Evolutionary conservation across 192 early-diverging fungal species (phyloP).

Genomic region (Chytriomyces sp.): DNA sequence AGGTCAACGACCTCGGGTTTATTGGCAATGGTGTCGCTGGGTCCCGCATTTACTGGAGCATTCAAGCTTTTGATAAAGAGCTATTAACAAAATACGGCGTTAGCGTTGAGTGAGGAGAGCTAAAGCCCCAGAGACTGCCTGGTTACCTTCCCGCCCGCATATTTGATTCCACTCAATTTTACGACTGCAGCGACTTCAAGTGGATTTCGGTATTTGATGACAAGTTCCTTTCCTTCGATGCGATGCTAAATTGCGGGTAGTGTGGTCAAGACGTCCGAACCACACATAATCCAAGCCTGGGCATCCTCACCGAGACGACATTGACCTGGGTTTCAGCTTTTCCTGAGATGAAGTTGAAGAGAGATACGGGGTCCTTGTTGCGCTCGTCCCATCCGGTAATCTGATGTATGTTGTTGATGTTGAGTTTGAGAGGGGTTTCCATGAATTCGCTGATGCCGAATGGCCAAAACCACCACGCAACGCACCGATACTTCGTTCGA

Average conservation of each 20-base stretch:
- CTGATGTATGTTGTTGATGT: too few species aligned
- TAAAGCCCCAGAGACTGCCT: not conserved
- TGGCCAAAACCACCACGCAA: not conserved
- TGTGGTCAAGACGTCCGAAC: not conserved
- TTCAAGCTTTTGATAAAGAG: conserved; percentile 23
- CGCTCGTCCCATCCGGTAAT: conserved; percentile 7
- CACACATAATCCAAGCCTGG: not conserved
- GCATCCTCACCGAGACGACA: not conserved
- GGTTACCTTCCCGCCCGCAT: conserved; percentile 18
- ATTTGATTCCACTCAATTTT: conserved; percentile 6
- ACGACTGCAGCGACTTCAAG: conserved; percentile 9
- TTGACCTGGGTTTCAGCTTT: not conserved
- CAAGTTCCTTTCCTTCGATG: conserved; percentile 14
- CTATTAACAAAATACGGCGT: not conserved
- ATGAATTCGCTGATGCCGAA: too few species aligned
- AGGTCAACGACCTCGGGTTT: conserved; percentile 15
- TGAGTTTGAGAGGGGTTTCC: too few species aligned
- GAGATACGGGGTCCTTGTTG: conserved; percentile 16
- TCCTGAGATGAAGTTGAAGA: conserved; percentile 6
- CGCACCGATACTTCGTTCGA: conserved; percentile 11
- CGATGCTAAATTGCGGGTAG: conserved; percentile 6
- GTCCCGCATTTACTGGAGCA: not conserved
- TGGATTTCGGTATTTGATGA: conserved; percentile 12
- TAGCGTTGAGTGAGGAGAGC: not conserved
- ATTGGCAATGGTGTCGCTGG: conserved; percentile 11